Evolutionary conservation across 129 eudicot species (phyloP), one percentile per base, ranked within the genome.

Genomic region (Helichrysum umbraculigerum): DNA sequence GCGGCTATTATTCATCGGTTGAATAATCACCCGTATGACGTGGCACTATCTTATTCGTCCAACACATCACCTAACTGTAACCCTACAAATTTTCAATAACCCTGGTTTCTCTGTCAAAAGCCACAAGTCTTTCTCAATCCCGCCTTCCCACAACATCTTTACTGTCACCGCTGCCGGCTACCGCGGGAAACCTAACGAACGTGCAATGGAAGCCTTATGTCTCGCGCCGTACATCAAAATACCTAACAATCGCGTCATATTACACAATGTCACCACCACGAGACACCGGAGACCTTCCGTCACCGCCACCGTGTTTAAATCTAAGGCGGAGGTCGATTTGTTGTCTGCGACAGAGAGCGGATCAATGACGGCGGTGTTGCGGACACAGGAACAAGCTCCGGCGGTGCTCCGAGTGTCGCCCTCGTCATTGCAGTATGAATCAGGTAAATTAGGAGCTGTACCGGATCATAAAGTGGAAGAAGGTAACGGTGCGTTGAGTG

Each of bases 361-460:
- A 58, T 14, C 77, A 22, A 15, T 75, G 68, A 32, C 56, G 1
- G 56, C 81, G 6, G 75, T 76, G 69, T 51, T 82, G 57, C 37
- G 62, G 15, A 80, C 60, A 0, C 47, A 19, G 3, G 32, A 73
- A 41, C 78, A 65, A 42, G 39, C 61, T 32, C 66, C 39, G 50
- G 28, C 83, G 70, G 50, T 79, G 82, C 66, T 82, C 7, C 76
- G 75, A 62, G 79, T 82, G 25, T 82, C 88, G 8, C 70, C 91
- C 68, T 30, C 83, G 21, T 84, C 88, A 2, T 83, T 81, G 25
- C 88, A 81, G 74, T 87, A 81, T 44, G 88, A 71, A 29, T 15
- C 88, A 14, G 85, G 88, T 2, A 12, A 7, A 52, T 63, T 84
- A 7, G 88, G 86, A 34, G 91, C 86, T 4, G 79, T 78, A 1